Evolutionary conservation across 2,329 filamentous ascomycete species (phyloP).

Genomic region (Aspergillus felis): DNA sequence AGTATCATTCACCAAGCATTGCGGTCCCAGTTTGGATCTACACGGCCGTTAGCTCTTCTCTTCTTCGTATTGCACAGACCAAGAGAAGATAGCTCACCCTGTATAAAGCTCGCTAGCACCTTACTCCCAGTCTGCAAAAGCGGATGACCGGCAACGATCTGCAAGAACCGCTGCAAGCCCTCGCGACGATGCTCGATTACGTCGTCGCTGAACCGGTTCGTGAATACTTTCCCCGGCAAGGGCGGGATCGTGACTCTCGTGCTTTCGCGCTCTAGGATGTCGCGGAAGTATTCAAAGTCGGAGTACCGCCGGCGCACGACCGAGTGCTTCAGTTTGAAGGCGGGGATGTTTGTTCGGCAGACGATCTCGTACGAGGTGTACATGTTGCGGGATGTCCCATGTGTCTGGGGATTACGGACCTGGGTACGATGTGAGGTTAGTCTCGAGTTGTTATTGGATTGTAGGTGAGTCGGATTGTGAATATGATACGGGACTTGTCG

Average conservation of each 20-base stretch:
- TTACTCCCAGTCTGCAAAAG: slow-evolving; percentile 96
- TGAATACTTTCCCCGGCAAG: slow-evolving; percentile 94
- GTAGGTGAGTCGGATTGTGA: neutral
- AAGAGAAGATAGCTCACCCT: slow-evolving; percentile 58
- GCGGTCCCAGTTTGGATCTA: slow-evolving; percentile 70
- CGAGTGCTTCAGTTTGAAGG: slow-evolving; percentile 90
- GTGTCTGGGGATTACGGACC: slow-evolving; percentile 90
- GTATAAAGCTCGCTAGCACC: slow-evolving; percentile 92
- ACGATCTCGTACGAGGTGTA: slow-evolving; percentile 99
- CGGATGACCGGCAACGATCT: slow-evolving; percentile 96
- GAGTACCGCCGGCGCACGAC: slow-evolving; percentile 90
- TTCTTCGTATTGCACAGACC: neutral
- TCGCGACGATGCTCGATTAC: slow-evolving; percentile 93
- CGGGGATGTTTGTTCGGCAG: slow-evolving; percentile 96
- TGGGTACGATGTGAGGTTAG: slow-evolving; percentile 34
- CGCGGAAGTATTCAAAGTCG: slow-evolving; percentile 98
- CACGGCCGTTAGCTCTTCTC: neutral
- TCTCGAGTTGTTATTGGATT: slow-evolving; percentile 4
- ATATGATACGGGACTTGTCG: neutral
- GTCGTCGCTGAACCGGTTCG: slow-evolving; percentile 95
- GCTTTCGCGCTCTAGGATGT: slow-evolving; percentile 93
- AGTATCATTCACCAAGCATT: slow-evolving; percentile 65
- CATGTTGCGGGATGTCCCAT: slow-evolving; percentile 91
- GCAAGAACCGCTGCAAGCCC: slow-evolving; percentile 89
- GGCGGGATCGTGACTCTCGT: slow-evolving; percentile 94